Base-by-base conservation (phyloP, 2,329 filamentous ascomycete genomes). In the Xylariaceae sp. region DNA sequence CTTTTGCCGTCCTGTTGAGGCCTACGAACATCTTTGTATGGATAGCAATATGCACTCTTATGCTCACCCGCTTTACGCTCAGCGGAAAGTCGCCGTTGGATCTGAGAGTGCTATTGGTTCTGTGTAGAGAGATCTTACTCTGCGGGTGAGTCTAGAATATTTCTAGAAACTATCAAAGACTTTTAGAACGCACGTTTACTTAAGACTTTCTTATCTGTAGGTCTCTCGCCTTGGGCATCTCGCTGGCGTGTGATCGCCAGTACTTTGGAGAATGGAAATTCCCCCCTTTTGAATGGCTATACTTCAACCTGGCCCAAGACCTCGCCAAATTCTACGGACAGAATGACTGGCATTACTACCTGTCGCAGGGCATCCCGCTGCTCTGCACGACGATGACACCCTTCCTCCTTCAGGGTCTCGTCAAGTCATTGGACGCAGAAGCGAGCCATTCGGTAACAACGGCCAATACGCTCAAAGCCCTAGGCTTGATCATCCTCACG, bases 271-370 rank as follows among this genome's bases (percentile, higher is more conserved):
- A 84, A 63, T 96, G 91, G 90, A 90, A 91, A 0, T 90, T 99
- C 58, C 94, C 94, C 3, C 89, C 92, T 0, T 83, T 93, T 63
- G 87, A 88, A 58, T 97, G 92, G 76, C 81, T 97, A 59, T 84
- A 93, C 71, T 93, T 97, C 79, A 99, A 99, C 75, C 81, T 99
- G 57, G 84, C 87, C 17, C 88, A 95, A 73, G 89, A 89, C 6
- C 81, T 99, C 4, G 91, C 94, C 30, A 84, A 93, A 52, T 97
- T 97, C 74, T 99, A 99, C 72, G 94, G 94, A 18, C 83, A 79
- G 52, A 97, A 96, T 74, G 86, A 90, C 63, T 88, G 88, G 82
- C 92, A 97, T 73, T 99, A 97, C 76, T 99, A 97, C 73, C 75
- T 96, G 35, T 88, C 89, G 0, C 92, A 99, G 75, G 94, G 92